Conservation (phyloP, 73 alveolate genomes). For the Tetrahymena malaccensis region DNA sequence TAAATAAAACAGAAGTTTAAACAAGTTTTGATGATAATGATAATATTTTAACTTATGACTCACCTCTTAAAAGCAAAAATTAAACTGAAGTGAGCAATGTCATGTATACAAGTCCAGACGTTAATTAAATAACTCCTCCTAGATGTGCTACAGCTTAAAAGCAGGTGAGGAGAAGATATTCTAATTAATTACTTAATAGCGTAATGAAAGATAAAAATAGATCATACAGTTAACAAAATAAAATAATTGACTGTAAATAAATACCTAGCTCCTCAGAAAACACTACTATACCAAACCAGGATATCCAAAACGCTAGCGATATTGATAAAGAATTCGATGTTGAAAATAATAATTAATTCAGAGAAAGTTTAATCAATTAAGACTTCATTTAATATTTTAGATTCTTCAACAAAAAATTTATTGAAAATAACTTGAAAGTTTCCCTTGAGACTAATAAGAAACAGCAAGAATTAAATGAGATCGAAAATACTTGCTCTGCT, state of each 20-base stretch:
- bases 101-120: background rate
- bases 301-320: background rate
- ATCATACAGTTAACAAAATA: background rate
- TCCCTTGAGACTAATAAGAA: background rate
- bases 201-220: background rate
- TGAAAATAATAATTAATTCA: background rate
- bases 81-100: background rate
- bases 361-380: background rate
- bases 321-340: background rate
- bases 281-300: too few species aligned
- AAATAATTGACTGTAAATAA: too few species aligned
- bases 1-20: background rate
- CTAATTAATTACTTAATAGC: background rate
- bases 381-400: background rate
- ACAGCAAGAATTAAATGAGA: background rate
- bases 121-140: background rate
- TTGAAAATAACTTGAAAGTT: background rate
- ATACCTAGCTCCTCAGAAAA: too few species aligned
- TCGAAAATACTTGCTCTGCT: background rate
- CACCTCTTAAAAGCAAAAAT: background rate
- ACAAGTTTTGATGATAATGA: background rate
- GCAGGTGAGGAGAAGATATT: background rate
- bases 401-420: background rate
- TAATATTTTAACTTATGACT: background rate
- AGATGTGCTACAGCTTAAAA: background rate